phyloP scores from a whole-genome alignment of 2,329 filamentous ascomycete genomes.

The Cladosporium sp. region DNA sequence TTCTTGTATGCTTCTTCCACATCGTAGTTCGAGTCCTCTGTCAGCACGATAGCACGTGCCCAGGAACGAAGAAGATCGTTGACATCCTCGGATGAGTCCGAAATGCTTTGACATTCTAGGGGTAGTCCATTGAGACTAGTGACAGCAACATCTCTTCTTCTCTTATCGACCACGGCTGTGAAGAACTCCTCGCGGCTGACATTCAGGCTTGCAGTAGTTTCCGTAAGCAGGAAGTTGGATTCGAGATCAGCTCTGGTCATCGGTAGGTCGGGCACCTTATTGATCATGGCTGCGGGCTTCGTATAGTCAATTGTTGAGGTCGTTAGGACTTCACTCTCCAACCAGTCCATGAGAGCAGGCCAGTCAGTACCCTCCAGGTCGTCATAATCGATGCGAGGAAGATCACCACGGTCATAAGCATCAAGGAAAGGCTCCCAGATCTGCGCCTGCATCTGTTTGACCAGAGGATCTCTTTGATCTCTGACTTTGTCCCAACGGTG shows the following conservation, averaged over 20 bases:
- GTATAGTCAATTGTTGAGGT: not conserved
- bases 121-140: constrained; percentile 16
- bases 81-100: not conserved
- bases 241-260: constrained; percentile 12
- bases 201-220: constrained; percentile 13
- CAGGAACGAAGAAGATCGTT: constrained; percentile 38
- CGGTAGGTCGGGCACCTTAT: constrained; percentile 1
- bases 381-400: constrained; percentile 62
- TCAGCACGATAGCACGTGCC: constrained; percentile 44
- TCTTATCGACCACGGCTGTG: constrained; percentile 17
- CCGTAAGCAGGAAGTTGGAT: constrained; percentile 15
- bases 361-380: constrained; percentile 65
- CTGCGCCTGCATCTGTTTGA: constrained; percentile 52
- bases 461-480: constrained; percentile 18
- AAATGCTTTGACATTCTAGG: constrained; percentile 13
- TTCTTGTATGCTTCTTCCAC: constrained; percentile 37
- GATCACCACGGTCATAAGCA: constrained; percentile 60
- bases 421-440: constrained; percentile 64
- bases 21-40: constrained; percentile 38
- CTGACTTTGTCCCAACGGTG: constrained; percentile 34
- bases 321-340: constrained; percentile 42
- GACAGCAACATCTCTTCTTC: constrained; percentile 18
- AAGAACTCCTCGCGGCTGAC: constrained; percentile 18
- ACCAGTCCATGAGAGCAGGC: constrained; percentile 63
- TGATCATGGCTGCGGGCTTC: constrained; percentile 12